Conservation (phyloP, 1,284 basidiomycete species). For the Anthracocystis setariae region DNA sequence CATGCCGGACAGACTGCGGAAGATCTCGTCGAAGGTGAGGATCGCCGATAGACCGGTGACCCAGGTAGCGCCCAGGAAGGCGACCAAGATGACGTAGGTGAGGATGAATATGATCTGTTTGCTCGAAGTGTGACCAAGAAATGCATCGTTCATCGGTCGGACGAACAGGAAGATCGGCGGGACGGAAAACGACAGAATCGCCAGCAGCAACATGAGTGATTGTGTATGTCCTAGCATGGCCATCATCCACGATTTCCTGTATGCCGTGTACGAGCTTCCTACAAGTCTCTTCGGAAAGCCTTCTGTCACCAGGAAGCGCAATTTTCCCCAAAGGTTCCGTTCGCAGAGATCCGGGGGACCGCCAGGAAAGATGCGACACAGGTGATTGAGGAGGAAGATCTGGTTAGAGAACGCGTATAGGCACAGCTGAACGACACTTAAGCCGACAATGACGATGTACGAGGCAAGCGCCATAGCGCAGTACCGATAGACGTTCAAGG, state of each 20-base stretch:
- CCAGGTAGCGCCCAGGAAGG: neutral
- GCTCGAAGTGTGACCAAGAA: neutral
- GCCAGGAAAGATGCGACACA: conserved; percentile 18
- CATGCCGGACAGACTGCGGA: conserved; percentile 4
- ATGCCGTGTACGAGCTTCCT: conserved; percentile 9
- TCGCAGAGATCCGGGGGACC: neutral
- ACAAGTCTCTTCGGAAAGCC: conserved; percentile 7
- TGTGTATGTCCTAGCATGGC: conserved; percentile 14
- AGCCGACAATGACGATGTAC: conserved; percentile 7
- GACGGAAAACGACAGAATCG: neutral
- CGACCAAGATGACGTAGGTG: conserved; percentile 4
- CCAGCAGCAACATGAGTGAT: conserved; percentile 1
- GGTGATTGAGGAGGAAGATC: conserved; percentile 19
- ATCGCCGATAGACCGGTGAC: conserved; percentile 2
- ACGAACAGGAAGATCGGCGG: neutral
- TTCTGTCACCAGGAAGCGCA: conserved; percentile 8
- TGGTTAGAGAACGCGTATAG: conserved; percentile 22
- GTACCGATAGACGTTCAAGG: conserved; percentile 10
- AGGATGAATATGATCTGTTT: conserved; percentile 11
- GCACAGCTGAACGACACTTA: conserved; percentile 1
- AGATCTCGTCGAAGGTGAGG: conserved; percentile 21
- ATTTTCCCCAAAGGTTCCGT: neutral
- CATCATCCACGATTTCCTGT: conserved; percentile 31
- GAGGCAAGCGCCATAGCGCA: conserved; percentile 10
- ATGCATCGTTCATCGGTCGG: neutral